Evolutionary conservation across 208 protist genomes (phyloP).

Genomic region (Naegleria lovaniensis): DNA sequence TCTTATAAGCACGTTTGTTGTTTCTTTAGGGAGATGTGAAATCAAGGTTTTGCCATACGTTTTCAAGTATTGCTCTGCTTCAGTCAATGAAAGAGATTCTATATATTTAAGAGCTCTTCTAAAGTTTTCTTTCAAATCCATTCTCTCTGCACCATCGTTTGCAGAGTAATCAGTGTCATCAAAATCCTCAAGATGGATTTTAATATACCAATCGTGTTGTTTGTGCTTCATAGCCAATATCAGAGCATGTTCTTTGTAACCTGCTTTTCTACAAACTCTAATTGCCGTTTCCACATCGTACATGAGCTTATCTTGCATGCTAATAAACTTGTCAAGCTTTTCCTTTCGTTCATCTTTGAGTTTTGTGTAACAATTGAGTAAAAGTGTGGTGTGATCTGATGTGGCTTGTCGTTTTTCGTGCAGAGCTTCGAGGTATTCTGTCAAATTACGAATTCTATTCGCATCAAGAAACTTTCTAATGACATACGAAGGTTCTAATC

Average conservation of each 20-base stretch:
- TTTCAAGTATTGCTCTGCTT: constrained; percentile 62
- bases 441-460: constrained; percentile 83
- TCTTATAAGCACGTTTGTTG: constrained; percentile 57
- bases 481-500: constrained; percentile 90
- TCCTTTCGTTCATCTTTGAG: constrained; percentile 65
- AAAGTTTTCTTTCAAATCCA: constrained; percentile 56
- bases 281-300: constrained; percentile 89
- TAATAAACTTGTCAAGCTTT: constrained; percentile 82
- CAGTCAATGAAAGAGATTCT: constrained; percentile 31
- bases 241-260: constrained; percentile 75
- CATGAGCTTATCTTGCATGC: constrained; percentile 61
- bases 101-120: constrained; percentile 65
- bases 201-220: constrained; percentile 68
- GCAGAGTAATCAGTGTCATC: constrained; percentile 36
- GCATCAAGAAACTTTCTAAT: constrained; percentile 88
- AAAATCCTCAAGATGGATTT: constrained; percentile 71
- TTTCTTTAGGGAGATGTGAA: constrained; percentile 43
- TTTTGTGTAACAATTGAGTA: constrained; percentile 94
- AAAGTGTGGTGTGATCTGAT: constrained; percentile 87
- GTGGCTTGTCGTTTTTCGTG: constrained; percentile 64
- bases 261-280: constrained; percentile 74
- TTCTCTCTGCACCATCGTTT: constrained; percentile 15
- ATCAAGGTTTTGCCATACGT: constrained; percentile 74
- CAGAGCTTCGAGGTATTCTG: constrained; percentile 79
- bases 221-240: constrained; percentile 68